Evolutionary conservation across 805 yeast genomes (phyloP), one percentile per base, ranked within the genome.

Genomic region (Groenewaldozyma salmanticensis): DNA sequence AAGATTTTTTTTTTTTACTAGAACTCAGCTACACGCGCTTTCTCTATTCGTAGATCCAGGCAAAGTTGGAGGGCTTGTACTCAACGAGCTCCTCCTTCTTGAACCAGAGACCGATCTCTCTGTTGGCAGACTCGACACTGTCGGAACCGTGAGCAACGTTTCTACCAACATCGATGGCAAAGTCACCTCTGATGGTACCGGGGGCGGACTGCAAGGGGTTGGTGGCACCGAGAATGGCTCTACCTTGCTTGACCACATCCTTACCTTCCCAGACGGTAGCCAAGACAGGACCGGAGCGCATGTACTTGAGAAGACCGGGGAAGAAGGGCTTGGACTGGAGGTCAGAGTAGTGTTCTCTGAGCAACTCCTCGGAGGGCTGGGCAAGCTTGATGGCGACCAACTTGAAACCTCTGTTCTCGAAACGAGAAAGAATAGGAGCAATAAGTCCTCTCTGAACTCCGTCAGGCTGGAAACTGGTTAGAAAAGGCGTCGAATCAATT

Each of bases 181-280:
- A 92, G 74, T 92, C 99, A 68, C 95, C 97, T 77, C 99, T 87
- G 77, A 92, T 92, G 71, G 99, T 92, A 70, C 99, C 99, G 69
- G 97, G 97, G 55, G 94, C 90, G 58, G 96, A 84, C 59, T 77
- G 79, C 66, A 81, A 75, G 66, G 99, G 98, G 84, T 92, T 90
- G 70, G 98, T 92, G 58, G 98, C 97, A 72, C 99, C 99, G 61
- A 92, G 79, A 67, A 92, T 80, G 60, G 75, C 80, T 74, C 99
- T 83, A 68, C 98, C 98, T 70, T 85, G 95, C 75, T 90, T 88
- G 69, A 92, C 98, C 67, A 79, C 98, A 64, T 92, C 96, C 76
- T 88, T 92, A 71, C 99, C 99, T 73, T 92, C 97, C 99, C 99
- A 92, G 59, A 88, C 96, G 66, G 96, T 92, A 59, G 98, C 98